Base-by-base conservation (phyloP, 1,284 basidiomycete species). In the Ustilago esculenta region DNA sequence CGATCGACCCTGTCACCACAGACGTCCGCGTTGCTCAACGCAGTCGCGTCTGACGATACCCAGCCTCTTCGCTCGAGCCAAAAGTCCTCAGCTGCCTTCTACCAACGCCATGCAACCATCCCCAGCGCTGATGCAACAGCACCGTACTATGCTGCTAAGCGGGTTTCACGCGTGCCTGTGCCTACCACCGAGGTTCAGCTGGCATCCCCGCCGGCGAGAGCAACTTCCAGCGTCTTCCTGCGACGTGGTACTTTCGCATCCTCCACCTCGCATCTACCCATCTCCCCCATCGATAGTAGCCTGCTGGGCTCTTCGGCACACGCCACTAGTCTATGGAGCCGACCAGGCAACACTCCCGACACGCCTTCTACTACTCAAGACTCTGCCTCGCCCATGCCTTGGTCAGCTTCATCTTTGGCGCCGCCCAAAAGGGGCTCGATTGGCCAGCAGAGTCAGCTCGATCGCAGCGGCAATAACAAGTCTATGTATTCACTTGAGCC, bases 271-370 rank as follows among this genome's bases (percentile, higher is more conserved):
- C 41, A 55, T 7, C 32, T 42, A 29, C 58, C 41, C 24, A 46
- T 63, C 24, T 73, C 72, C 20, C 72, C 72, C 7, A 65, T 56
- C 30, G 58, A 73, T 33, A 66, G 64, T 55, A 73, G 72, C 50
- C n/a, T 71, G n/a, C 33, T 72, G 0, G 65, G 63, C 32, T 70
- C 71, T 5, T 67, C 68, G 11, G 71, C 48, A 8, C 40, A 53
- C 21, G 63, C 54, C 5, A 70, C 67, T 2, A 71, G 61, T 18
- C 46, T 67, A 12, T 73, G 72, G 72, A 67, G 67, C 46, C 50
- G 58, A 36, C 57, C 61, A 6, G 23, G 44, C 21, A 54, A 56
- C 43, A 43, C 23, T 14, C 68, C 68, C 15, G 72, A 73, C 27
- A 55, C 68, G 12, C 58, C 72, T 18, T 51, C 54, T 17, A 64